Base-by-base conservation (phyloP, 331 rosid genomes). In the Telfairia occidentalis region DNA sequence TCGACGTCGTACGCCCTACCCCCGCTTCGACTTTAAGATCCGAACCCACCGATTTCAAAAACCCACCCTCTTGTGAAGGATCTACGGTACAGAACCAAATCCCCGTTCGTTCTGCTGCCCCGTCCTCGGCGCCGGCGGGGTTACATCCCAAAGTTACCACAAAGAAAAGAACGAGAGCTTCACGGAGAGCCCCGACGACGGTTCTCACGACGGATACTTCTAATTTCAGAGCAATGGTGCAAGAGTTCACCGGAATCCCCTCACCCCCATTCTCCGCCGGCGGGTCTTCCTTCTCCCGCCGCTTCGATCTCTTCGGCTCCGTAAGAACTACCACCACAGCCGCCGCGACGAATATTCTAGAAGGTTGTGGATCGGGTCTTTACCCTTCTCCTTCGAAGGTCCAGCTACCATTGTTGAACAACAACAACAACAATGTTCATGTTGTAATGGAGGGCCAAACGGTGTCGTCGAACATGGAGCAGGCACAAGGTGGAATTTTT, bases 141-240 rank as follows among this genome's bases (percentile, higher is more conserved):
- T 5, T 57, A 3, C 73, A 74, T 4, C 37, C 83, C 26, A 85
- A 90, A 19, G 12, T 13, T 21, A 88, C 71, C 79, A 69, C 97
- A 0, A 95, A 95, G 90, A 95, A 92, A 76, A 75, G 98, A 78
- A 88, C 89, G 5, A 81, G 98, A 76, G 98, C 96, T 57, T 91
- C 98, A 1, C 84, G 97, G 37, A 71, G 98, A 73, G 96, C 98
- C 16, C 98, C 98, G 2, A 95, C 98, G n/a, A 95, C 96, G 0
- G 96, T 95, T 55, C 90, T 95, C 59, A 91, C 96, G 77, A 95
- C 97, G 28, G 97, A 92, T 83, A 92, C 97, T 10, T 79, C 96
- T 0, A 95, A 95, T 72, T 95, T 95, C 84, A 75, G 99, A 78
- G 96, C 97, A 79, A 95, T 90, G 99, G 99, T 95, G 80, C 99